Conservation (phyloP, 257 asterid genomes). For the Osmanthus fragrans region DNA sequence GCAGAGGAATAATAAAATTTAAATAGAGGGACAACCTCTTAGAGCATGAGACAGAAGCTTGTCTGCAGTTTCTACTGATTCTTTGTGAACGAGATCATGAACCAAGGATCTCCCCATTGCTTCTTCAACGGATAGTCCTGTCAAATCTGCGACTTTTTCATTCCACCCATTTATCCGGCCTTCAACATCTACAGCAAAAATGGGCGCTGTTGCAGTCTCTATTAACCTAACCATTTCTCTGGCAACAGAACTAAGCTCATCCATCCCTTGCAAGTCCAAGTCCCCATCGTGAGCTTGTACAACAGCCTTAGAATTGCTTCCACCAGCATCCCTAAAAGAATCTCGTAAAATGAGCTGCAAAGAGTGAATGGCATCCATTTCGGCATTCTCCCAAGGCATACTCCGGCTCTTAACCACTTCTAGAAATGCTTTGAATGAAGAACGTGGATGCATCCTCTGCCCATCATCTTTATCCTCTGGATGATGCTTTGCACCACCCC, state of each 20-base stretch:
- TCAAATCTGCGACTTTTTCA: constrained; percentile 58
- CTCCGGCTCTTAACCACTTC: constrained; percentile 91
- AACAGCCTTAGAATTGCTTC: constrained; percentile 53
- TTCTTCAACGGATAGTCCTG: constrained; percentile 51
- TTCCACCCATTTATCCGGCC: constrained; percentile 68
- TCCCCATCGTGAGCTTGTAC: constrained; percentile 42
- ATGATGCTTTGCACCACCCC: constrained; percentile 95
- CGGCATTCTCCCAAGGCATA: constrained; percentile 85
- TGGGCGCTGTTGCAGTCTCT: constrained; percentile 70
- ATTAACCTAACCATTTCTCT: constrained; percentile 69
- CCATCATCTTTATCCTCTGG: constrained; percentile 81
- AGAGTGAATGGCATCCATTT: constrained; percentile 91
- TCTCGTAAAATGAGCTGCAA: constrained; percentile 81
- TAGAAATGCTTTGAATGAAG: constrained; percentile 82
- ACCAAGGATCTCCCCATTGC: constrained; percentile 62
- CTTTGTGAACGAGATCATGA: constrained; percentile 48
- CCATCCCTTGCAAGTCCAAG: constrained; percentile 50
- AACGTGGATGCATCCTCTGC: constrained; percentile 92
- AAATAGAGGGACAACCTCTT: constrained; percentile 42
- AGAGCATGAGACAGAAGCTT: constrained; percentile 56
- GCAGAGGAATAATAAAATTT: background rate
- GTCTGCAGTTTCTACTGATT: constrained; percentile 45
- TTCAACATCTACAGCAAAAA: constrained; percentile 55
- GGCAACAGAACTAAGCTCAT: constrained; percentile 64
- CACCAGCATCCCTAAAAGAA: constrained; percentile 56